Evolutionary conservation across 371 early-diverging fungal genomes (phyloP).

Genomic region (Rhizopus delemar): DNA sequence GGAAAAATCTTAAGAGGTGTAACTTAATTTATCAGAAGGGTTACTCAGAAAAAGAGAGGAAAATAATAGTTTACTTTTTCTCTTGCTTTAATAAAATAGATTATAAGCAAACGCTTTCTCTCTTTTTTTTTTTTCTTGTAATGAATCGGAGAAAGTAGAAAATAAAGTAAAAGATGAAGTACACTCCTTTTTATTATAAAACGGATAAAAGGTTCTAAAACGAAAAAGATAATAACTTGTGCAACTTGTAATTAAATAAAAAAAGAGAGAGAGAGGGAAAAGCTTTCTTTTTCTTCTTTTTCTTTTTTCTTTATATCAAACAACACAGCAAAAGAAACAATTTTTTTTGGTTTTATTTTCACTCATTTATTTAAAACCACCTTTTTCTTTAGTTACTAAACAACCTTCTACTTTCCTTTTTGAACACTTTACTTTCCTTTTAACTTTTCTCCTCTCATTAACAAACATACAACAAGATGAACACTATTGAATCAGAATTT

Average conservation of each 20-base stretch:
- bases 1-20: neutral
- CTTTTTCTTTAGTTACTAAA: constrained; percentile 3
- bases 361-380: constrained; percentile 19
- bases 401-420: constrained; percentile 23
- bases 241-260: constrained; percentile 6
- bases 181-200: neutral
- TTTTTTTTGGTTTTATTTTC: constrained; percentile 18
- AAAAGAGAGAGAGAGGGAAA: constrained; percentile 2
- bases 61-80: neutral
- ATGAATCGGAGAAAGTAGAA: neutral
- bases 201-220: constrained; percentile 2
- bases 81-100: neutral
- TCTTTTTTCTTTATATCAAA: constrained; percentile 1
- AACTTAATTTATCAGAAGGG: constrained; percentile 26
- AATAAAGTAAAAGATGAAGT: neutral
- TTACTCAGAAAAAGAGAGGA: constrained; percentile 27
- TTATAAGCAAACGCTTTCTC: neutral
- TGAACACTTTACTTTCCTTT: constrained; percentile 19
- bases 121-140: no score
- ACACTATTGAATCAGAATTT: constrained; percentile 40
- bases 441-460: neutral
- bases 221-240: constrained; percentile 1
- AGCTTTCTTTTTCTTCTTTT: constrained; percentile 9
- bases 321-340: constrained; percentile 5
- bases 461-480: constrained; percentile 14